These are phyloP conservation scores for Marasmius fiardii DNA, from an alignment of 1,284 basidiomycete species.

Conservation along the genomic window DNA sequence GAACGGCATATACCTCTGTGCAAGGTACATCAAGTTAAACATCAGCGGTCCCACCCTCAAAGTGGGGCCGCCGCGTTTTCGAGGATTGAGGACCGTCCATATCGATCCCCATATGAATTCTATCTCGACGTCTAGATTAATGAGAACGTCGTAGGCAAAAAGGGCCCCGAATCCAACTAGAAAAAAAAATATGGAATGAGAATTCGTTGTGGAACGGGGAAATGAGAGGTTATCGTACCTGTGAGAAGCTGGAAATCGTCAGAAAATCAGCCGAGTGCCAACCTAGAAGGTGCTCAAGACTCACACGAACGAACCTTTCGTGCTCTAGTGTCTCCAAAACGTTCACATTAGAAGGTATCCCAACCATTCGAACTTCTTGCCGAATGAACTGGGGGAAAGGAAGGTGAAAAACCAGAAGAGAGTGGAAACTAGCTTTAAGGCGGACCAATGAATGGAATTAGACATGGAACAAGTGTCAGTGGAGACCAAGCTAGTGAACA, in stretches of 20 bases:
- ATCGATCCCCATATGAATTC: neutral
- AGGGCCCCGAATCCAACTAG: neutral
- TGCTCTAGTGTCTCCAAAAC: neutral
- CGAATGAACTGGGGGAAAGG: too few species aligned
- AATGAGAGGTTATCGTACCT: neutral
- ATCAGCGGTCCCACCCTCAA: neutral
- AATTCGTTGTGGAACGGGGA: neutral
- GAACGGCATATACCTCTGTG: neutral
- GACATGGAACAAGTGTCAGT: too few species aligned
- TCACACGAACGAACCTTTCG: neutral
- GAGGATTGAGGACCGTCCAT: neutral
- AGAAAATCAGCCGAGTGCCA: neutral
- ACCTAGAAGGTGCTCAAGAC: neutral
- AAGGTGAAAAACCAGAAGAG: too few species aligned
- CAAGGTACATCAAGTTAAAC: neutral
- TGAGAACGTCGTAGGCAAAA: neutral
- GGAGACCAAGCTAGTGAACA: too few species aligned
- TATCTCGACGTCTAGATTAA: neutral
- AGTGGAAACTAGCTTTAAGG: too few species aligned
- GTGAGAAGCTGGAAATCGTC: neutral
- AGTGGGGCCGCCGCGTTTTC: neutral
- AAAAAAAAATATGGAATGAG: neutral
- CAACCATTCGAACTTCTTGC: too few species aligned
- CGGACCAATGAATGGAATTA: too few species aligned
- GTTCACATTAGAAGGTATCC: neutral